These are phyloP conservation scores for Melaleuca quinquenervia DNA, from an alignment of 345 rosid species.

Conservation along the genomic window DNA sequence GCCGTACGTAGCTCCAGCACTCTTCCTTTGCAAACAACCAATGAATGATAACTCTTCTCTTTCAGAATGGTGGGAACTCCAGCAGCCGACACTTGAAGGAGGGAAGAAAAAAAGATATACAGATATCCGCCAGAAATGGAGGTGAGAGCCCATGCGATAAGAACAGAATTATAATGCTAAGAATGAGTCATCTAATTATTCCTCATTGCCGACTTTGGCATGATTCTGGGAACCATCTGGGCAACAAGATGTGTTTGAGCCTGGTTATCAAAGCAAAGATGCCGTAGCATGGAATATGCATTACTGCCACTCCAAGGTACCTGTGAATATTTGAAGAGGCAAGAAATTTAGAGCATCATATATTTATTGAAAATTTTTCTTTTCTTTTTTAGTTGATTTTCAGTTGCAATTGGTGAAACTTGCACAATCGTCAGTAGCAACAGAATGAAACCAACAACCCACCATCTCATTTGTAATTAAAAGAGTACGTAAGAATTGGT, in stretches of 20 bases:
- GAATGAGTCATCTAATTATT: background rate
- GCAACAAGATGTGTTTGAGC: conserved; percentile 45
- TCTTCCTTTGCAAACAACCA: background rate
- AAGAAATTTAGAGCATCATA: background rate
- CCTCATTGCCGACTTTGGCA: conserved; percentile 17
- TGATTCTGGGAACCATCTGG: conserved; percentile 35
- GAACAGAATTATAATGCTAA: background rate
- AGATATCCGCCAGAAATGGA: background rate
- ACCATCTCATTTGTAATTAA: background rate
- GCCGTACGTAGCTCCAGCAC: background rate
- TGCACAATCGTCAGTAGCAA: background rate
- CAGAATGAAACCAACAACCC: background rate
- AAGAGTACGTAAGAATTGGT: background rate
- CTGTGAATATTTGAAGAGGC: conserved; percentile 22
- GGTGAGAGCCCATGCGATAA: background rate
- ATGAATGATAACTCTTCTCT: background rate
- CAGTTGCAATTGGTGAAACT: background rate
- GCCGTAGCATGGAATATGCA: conserved; percentile 63
- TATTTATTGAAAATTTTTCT: background rate
- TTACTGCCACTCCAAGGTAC: conserved; percentile 62
- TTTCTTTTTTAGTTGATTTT: background rate
- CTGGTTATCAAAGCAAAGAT: conserved; percentile 48
- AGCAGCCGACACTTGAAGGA: background rate
- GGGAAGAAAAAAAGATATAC: no score
- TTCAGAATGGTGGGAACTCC: background rate